These are phyloP conservation scores for Lactarius trivialis DNA, from an alignment of 768 basidiomycete species.

Conservation along the genomic window DNA sequence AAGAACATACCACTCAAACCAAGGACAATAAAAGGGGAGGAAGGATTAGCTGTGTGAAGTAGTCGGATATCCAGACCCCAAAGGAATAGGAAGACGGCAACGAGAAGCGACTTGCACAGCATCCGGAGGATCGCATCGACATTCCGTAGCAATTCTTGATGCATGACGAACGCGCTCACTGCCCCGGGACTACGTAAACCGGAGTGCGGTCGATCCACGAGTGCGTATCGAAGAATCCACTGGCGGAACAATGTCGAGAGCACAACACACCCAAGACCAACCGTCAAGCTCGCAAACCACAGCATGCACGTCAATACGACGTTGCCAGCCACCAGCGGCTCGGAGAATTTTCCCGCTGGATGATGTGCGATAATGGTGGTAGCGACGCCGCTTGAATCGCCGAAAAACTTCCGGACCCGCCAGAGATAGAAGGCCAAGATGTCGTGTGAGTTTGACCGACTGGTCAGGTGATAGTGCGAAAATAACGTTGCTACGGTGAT, in stretches of 20 bases:
- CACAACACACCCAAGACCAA: conserved; percentile 1
- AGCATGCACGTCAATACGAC: not conserved
- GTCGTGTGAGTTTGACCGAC: not conserved
- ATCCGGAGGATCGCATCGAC: not conserved
- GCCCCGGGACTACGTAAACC: not conserved
- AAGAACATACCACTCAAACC: not conserved
- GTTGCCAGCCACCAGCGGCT: not conserved
- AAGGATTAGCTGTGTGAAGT: not conserved
- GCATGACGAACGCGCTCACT: not conserved
- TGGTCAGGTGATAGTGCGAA: not conserved
- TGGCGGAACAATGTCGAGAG: not conserved
- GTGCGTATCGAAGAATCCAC: not conserved
- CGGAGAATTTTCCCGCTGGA: not conserved
- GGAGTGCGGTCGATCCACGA: not conserved
- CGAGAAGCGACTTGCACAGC: not conserved
- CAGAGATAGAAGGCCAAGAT: not conserved
- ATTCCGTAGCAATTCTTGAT: not conserved
- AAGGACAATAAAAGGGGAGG: not conserved
- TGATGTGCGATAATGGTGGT: not conserved
- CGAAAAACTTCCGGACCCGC: not conserved
- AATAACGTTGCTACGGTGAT: not conserved
- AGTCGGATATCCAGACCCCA: not conserved
- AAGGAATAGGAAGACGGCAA: conserved; percentile 5
- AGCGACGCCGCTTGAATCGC: not conserved
- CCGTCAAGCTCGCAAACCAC: conserved; percentile 4